A percentile compares a stretch with the other conserved stretches of the same genome.
Evolutionary conservation across 2,329 filamentous ascomycete genomes (phyloP).

Genomic region (Fusarium papillatum): DNA sequence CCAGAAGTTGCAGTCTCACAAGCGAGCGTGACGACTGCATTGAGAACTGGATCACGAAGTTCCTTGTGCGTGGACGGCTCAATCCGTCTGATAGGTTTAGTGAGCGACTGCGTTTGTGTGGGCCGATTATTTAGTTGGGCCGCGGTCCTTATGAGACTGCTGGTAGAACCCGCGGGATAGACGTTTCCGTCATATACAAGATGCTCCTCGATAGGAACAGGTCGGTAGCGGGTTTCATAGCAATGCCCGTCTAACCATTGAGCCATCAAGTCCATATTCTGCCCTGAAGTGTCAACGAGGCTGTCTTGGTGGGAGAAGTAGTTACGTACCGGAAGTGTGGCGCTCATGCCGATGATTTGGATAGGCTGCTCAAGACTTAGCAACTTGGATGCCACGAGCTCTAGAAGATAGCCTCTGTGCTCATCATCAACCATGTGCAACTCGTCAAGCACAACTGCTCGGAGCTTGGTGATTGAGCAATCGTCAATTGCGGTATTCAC

Average conservation of each 20-base stretch:
- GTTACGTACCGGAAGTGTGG: slow-evolving; percentile 75
- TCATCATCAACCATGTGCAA: slow-evolving; percentile 88
- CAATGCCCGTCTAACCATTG: slow-evolving; percentile 79
- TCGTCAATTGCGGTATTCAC: slow-evolving; percentile 82
- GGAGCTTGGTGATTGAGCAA: slow-evolving; percentile 73
- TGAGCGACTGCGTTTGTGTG: slow-evolving; percentile 50
- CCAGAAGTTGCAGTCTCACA: slow-evolving; percentile 77
- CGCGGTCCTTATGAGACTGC: slow-evolving; percentile 69
- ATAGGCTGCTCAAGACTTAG: slow-evolving; percentile 76
- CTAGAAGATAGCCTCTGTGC: slow-evolving; percentile 80
- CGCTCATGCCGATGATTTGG: slow-evolving; percentile 85
- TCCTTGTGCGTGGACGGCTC: slow-evolving; percentile 70
- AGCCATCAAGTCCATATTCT: slow-evolving; percentile 80
- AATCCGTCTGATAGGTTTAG: slow-evolving; percentile 62
- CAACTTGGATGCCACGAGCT: slow-evolving; percentile 81
- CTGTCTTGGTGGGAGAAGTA: not conserved
- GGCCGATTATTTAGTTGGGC: slow-evolving; percentile 59
- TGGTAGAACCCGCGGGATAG: slow-evolving; percentile 70
- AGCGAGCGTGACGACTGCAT: slow-evolving; percentile 78
- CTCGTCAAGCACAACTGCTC: slow-evolving; percentile 80
- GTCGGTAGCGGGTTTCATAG: slow-evolving; percentile 80
- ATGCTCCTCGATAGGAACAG: slow-evolving; percentile 82
- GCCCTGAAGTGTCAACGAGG: slow-evolving; percentile 7
- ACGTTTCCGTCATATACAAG: slow-evolving; percentile 79
- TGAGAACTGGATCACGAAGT: slow-evolving; percentile 74